These are phyloP conservation scores for Fusarium begoniae DNA, from an alignment of 2,329 filamentous ascomycete genomes.

Conservation along the genomic window DNA sequence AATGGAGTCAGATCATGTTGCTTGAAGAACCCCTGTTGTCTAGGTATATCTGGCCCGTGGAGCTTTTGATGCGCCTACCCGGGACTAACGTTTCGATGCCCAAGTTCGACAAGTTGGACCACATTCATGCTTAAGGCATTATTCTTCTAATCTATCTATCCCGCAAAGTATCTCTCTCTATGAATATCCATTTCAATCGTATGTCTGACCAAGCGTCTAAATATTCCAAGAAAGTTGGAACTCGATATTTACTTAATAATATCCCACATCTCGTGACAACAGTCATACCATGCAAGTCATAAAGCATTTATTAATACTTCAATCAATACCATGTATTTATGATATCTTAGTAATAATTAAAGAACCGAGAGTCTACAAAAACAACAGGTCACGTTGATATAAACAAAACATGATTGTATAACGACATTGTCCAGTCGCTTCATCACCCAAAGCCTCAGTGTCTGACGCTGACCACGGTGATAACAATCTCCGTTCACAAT, in stretches of 20 bases:
- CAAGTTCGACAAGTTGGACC: not conserved
- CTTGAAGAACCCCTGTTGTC: not conserved
- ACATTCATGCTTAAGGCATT: not conserved
- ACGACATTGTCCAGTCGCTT: not conserved
- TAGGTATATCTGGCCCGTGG: not conserved
- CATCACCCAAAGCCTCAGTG: not conserved
- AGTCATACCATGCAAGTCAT: not conserved
- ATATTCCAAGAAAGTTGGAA: not conserved
- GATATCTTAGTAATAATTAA: too few species aligned
- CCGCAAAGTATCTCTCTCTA: too few species aligned
- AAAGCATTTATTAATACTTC: not conserved
- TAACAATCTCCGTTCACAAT: not conserved
- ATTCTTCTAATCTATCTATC: not conserved
- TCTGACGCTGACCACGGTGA: not conserved
- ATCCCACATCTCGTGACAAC: too few species aligned
- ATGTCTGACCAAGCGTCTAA: not conserved
- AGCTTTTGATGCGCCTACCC: not conserved
- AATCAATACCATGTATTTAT: not conserved
- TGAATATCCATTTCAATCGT: not conserved
- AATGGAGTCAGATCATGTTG: slow-evolving; percentile 10
- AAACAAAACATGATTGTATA: not conserved
- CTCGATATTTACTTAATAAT: not conserved
- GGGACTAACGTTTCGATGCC: not conserved
- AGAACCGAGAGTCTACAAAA: not conserved
- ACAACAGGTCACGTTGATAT: not conserved